Conservation (phyloP, 345 rosid species). For the Arabis alpina region DNA sequence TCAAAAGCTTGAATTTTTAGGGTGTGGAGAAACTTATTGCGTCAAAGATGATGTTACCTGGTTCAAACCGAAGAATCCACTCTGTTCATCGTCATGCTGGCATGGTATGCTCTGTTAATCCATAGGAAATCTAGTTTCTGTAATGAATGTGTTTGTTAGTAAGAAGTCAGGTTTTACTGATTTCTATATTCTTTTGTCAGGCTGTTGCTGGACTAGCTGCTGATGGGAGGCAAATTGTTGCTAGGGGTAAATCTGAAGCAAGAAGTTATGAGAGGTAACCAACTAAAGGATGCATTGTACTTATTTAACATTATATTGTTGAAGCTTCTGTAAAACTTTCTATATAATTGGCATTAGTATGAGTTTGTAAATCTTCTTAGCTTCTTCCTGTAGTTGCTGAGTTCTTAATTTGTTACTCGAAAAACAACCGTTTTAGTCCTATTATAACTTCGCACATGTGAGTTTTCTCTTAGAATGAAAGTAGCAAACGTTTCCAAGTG, state of each 20-base stretch:
- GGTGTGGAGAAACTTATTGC: conserved; percentile 99
- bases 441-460: not conserved
- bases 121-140: not conserved
- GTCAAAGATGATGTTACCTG: conserved; percentile 97
- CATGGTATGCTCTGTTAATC: conserved; percentile 55
- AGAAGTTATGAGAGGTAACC: conserved; percentile 72
- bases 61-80: conserved; percentile 94
- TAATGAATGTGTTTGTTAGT: too few relatives aligned
- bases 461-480: not conserved
- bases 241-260: conserved; percentile 88
- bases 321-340: too few relatives aligned
- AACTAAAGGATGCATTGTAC: not conserved
- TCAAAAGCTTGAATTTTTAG: conserved; percentile 44
- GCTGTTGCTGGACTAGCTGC: conserved; percentile 98
- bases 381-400: not conserved
- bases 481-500: too few relatives aligned
- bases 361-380: not conserved
- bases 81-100: conserved; percentile 97
- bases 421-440: not conserved
- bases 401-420: not conserved
- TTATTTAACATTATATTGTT: not conserved
- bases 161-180: too few relatives aligned
- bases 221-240: conserved; percentile 93
- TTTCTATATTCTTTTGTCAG: conserved; percentile 39
- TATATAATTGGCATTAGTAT: not conserved